Conservation (phyloP, 2,329 filamentous ascomycete genomes). For the Phialophora macrospora region DNA sequence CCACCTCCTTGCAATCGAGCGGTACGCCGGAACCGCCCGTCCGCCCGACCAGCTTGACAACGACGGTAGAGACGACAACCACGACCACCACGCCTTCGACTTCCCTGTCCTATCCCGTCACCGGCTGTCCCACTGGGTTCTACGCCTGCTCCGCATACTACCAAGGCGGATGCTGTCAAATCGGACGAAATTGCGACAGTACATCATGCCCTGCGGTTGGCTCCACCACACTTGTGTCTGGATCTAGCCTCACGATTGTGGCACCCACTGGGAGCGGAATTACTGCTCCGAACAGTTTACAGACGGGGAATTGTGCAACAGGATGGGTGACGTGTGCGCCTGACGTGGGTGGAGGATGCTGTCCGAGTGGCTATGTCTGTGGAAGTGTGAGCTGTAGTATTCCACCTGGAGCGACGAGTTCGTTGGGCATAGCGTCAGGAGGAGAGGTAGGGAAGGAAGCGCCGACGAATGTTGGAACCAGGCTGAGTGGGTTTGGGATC, state of each 20-base stretch:
- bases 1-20: conserved; percentile 33
- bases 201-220: conserved; percentile 72
- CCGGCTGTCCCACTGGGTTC: conserved; percentile 81
- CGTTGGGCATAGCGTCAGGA: conserved; percentile 53
- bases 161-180: conserved; percentile 83
- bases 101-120: conserved; percentile 47
- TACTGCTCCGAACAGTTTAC: conserved; percentile 42
- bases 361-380: conserved; percentile 76
- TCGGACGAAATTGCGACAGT: conserved; percentile 80
- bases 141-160: conserved; percentile 87
- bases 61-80: conserved; percentile 33
- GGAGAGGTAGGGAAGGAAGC: conserved; percentile 52
- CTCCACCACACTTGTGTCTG: conserved; percentile 67
- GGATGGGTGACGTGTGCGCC: conserved; percentile 78
- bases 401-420: conserved; percentile 41
- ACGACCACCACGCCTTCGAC: conserved; percentile 41
- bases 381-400: conserved; percentile 68
- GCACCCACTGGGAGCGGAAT: conserved; percentile 59
- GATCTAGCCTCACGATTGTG: conserved; percentile 71
- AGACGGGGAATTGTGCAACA: conserved; percentile 65
- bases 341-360: conserved; percentile 77
- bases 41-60: conserved; percentile 45
- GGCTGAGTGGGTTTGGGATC: not conserved
- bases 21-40: conserved; percentile 44
- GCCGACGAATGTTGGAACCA: conserved; percentile 28